A percentile compares a stretch with the other conserved stretches of the same genome.
These are phyloP conservation scores for Pythium vanterpoolii DNA, from an alignment of 352 stramenopile genomes.

Conservation along the genomic window DNA sequence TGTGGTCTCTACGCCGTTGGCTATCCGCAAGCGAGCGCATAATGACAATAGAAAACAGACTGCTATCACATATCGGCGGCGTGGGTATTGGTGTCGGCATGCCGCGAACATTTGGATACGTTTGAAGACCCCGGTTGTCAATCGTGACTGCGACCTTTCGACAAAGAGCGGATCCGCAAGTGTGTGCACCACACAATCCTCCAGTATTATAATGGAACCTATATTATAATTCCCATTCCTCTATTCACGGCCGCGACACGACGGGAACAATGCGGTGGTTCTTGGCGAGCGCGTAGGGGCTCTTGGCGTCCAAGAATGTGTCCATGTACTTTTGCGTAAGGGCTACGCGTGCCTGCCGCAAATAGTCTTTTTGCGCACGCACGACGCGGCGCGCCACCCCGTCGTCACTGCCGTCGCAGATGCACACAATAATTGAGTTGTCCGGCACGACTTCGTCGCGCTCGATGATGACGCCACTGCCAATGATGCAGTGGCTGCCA, in stretches of 20 bases:
- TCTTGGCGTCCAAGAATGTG: conserved; percentile 72
- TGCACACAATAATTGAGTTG: conserved; percentile 70
- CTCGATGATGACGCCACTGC: conserved; percentile 72
- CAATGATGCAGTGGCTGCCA: conserved; percentile 79
- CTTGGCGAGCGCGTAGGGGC: conserved; percentile 68
- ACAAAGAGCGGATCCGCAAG: neutral
- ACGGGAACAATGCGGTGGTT: conserved; percentile 64
- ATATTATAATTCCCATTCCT: neutral
- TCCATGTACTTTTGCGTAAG: conserved; percentile 75
- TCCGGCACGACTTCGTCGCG: conserved; percentile 57
- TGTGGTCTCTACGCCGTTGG: no score
- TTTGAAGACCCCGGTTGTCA: neutral
- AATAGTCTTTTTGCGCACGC: conserved; percentile 63
- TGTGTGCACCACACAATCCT: neutral
- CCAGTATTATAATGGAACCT: neutral
- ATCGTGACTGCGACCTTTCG: neutral
- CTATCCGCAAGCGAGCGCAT: neutral
- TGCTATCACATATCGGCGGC: neutral
- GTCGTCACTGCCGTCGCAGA: conserved; percentile 26
- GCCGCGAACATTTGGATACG: neutral
- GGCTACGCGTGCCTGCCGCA: conserved; percentile 43
- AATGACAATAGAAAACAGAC: neutral
- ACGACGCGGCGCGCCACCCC: conserved; percentile 37
- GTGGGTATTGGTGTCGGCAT: neutral
- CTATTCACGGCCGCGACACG: neutral